These are phyloP conservation scores for Chlorella vulgaris DNA, from an alignment of 139 green algal species.

Conservation along the genomic window DNA sequence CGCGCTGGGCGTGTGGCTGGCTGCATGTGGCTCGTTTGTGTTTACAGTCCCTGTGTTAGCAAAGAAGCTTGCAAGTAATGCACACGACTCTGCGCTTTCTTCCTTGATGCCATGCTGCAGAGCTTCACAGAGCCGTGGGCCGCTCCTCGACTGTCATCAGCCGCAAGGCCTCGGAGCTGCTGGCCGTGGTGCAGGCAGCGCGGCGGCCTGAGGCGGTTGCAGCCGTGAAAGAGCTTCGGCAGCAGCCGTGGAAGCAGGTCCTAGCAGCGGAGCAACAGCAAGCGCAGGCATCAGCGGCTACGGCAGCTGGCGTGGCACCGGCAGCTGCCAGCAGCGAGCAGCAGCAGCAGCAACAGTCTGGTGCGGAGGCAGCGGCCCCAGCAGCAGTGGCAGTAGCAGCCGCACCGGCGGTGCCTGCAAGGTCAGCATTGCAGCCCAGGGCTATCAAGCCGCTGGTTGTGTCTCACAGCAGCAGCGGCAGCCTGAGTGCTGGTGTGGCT, in stretches of 20 bases:
- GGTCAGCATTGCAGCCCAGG: slow-evolving; percentile 19
- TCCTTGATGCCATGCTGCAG: too few species aligned
- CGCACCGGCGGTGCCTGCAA: background rate
- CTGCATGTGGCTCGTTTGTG: too few species aligned
- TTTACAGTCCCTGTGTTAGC: too few species aligned
- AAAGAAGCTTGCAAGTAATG: too few species aligned
- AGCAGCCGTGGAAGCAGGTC: slow-evolving; percentile 1
- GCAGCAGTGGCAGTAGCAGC: background rate
- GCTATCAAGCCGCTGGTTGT: slow-evolving; percentile 31
- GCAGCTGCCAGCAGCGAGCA: too few species aligned
- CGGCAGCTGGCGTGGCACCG: background rate
- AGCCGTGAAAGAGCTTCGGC: slow-evolving; percentile 7
- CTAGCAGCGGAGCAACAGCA: background rate
- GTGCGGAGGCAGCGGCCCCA: too few species aligned
- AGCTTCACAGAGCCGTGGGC: slow-evolving; percentile 3
- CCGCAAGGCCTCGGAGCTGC: slow-evolving; percentile 5
- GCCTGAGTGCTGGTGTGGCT: background rate
- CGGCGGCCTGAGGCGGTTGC: background rate
- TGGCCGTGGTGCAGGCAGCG: slow-evolving; percentile 3
- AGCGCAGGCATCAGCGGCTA: background rate
- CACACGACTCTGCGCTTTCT: too few species aligned
- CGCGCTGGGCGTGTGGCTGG: background rate
- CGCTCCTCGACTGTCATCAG: slow-evolving; percentile 4
- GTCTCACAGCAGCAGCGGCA: background rate
- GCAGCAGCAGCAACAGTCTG: background rate